A percentile compares a stretch with the other conserved stretches of the same genome.
Evolutionary conservation across 2,329 filamentous ascomycete genomes (phyloP).

Genomic region (Alternaria solani): DNA sequence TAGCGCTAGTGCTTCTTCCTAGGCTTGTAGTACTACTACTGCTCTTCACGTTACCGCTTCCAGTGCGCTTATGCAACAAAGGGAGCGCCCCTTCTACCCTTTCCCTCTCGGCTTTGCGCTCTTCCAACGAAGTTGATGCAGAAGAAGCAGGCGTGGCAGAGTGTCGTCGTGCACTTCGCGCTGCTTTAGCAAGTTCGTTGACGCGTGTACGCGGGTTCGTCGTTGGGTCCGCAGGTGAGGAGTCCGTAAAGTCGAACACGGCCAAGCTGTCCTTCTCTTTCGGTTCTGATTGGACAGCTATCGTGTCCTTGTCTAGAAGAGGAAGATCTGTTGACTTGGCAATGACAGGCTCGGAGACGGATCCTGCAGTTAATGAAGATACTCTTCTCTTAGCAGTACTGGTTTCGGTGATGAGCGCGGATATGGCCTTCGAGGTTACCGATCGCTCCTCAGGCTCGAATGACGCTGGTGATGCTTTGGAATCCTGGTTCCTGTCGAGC

Average conservation of each 20-base stretch:
- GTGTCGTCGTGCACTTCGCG: constrained; percentile 43
- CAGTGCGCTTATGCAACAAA: constrained; percentile 37
- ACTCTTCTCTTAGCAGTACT: constrained; percentile 37
- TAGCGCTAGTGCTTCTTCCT: constrained; percentile 22
- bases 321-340: constrained; percentile 7
- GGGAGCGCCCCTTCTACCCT: constrained; percentile 30
- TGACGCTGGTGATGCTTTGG: constrained; percentile 23
- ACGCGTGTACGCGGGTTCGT: constrained; percentile 31
- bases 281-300: constrained; percentile 22
- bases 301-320: constrained; percentile 10
- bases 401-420: constrained; percentile 44
- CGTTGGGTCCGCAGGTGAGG: constrained; percentile 36
- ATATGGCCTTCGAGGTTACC: constrained; percentile 44
- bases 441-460: constrained; percentile 32
- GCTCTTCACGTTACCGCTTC: constrained; percentile 33
- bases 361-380: constrained; percentile 4
- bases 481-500: constrained; percentile 33
- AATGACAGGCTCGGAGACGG: constrained; percentile 7
- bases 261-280: constrained; percentile 41
- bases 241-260: constrained; percentile 51
- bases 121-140: constrained; percentile 14
- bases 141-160: constrained; percentile 38
- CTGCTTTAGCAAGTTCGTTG: constrained; percentile 40
- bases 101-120: constrained; percentile 24
- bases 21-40: constrained; percentile 23